Percentiles rank a stretch among this genome's conserved stretches.
Conservation (phyloP, 2,329 filamentous ascomycete genomes). For the Alternaria sp. region DNA sequence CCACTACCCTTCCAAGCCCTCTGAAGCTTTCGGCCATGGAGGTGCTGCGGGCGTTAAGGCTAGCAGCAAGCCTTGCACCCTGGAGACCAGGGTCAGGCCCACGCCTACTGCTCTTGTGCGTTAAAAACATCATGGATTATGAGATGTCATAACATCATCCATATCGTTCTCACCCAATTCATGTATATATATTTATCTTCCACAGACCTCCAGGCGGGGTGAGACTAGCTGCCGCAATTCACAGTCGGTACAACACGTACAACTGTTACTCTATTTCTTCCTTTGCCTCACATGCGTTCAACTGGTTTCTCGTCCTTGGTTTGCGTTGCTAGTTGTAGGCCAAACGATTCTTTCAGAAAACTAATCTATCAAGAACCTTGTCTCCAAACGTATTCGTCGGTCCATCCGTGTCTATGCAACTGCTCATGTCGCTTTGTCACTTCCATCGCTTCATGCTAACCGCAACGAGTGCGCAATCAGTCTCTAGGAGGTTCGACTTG, state of each 20-base stretch:
- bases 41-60: conserved; percentile 14
- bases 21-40: conserved; percentile 10
- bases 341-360: neutral
- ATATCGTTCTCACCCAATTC: neutral
- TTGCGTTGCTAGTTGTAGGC: neutral
- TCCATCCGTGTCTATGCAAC: neutral
- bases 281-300: neutral
- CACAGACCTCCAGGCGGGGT: neutral
- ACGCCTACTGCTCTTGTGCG: conserved; percentile 24
- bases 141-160: neutral
- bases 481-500: neutral
- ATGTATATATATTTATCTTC: neutral
- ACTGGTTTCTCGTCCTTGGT: neutral
- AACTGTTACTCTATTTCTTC: neutral
- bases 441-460: neutral
- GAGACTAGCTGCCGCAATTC: neutral
- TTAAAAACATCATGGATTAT: neutral
- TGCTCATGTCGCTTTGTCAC: neutral
- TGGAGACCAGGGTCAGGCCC: conserved; percentile 35
- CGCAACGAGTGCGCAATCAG: neutral
- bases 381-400: neutral
- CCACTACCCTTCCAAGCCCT: conserved; percentile 10
- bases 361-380: neutral
- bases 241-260: neutral
- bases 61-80: conserved; percentile 29